A percentile compares a stretch with the other conserved stretches of the same genome.
Evolutionary conservation across 805 yeast genomes (phyloP).

Genomic region (Lipomyces spencermartinsiae): DNA sequence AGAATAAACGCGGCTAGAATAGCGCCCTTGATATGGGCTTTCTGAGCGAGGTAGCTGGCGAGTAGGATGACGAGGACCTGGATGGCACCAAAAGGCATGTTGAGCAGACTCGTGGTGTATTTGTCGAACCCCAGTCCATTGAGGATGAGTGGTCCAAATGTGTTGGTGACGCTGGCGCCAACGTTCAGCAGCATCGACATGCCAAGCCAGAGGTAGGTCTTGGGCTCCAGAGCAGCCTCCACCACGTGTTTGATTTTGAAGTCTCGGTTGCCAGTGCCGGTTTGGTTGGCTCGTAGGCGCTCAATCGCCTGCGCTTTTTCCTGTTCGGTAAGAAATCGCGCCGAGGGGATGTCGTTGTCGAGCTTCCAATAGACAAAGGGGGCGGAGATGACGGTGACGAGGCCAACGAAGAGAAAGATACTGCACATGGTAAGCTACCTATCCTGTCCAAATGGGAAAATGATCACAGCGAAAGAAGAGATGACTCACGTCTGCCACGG

Average conservation of each 20-base stretch:
- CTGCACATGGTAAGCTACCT: neutral
- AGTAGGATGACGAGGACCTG: constrained; percentile 41
- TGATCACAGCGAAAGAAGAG: too few species aligned
- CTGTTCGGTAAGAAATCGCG: constrained; percentile 36
- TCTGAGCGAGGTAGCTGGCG: constrained; percentile 6
- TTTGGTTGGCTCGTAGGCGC: constrained; percentile 42
- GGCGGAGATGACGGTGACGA: constrained; percentile 8
- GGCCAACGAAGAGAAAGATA: constrained; percentile 14
- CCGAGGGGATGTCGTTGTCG: constrained; percentile 17
- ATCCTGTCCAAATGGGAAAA: neutral
- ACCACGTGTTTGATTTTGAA: constrained; percentile 44
- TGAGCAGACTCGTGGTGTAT: constrained; percentile 44
- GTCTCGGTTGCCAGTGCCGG: constrained; percentile 47
- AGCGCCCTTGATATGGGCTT: neutral
- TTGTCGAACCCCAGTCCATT: constrained; percentile 44
- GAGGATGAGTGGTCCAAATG: too few species aligned
- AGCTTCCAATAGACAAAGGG: constrained; percentile 13
- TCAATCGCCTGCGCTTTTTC: constrained; percentile 40
- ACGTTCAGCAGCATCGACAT: constrained; percentile 10
- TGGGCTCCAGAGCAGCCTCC: constrained; percentile 41
- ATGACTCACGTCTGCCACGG: constrained; percentile 21
- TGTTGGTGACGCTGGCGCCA: too few species aligned
- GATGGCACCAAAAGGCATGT: constrained; percentile 47
- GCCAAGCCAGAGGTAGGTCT: constrained; percentile 8
- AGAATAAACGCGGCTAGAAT: constrained; percentile 30